Evolutionary conservation across 2,329 filamentous ascomycete genomes (phyloP).

Genomic region (Teratosphaeria viscida): DNA sequence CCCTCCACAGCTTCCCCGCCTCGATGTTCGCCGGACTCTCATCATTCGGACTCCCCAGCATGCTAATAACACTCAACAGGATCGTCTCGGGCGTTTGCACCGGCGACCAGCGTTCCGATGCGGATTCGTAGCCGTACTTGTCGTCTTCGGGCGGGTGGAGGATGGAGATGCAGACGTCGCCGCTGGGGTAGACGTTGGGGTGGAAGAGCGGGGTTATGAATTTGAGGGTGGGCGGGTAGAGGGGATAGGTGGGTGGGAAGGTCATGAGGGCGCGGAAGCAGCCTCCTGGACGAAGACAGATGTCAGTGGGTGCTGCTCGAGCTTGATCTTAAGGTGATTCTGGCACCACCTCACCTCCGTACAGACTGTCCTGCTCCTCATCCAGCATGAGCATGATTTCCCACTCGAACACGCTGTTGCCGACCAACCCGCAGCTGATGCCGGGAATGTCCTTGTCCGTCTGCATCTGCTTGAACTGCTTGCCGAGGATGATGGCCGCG

Average conservation of each 20-base stretch:
- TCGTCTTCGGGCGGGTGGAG: conserved; percentile 92
- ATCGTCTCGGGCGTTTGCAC: conserved; percentile 95
- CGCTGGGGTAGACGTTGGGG: conserved; percentile 81
- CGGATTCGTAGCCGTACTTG: conserved; percentile 83
- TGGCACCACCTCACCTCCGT: conserved; percentile 57
- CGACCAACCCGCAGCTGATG: conserved; percentile 82
- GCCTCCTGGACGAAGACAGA: conserved; percentile 50
- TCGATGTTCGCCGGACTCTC: conserved; percentile 94
- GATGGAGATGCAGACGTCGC: conserved; percentile 92
- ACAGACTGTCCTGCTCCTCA: conserved; percentile 67
- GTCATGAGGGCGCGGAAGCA: conserved; percentile 79
- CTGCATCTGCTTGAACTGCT: conserved; percentile 92
- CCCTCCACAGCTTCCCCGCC: conserved; percentile 77
- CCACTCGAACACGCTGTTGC: conserved; percentile 90
- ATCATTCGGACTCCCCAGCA: conserved; percentile 86
- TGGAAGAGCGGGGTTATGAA: conserved; percentile 85
- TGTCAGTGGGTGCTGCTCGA: background rate
- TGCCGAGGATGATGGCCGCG: conserved; percentile 62
- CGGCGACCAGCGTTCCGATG: conserved; percentile 83
- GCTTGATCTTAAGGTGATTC: background rate
- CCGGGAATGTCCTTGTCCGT: conserved; percentile 82
- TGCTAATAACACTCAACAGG: conserved; percentile 78
- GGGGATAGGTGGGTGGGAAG: conserved; percentile 80
- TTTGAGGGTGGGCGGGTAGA: conserved; percentile 75
- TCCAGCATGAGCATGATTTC: conserved; percentile 98